A percentile compares a stretch with the other conserved stretches of the same genome.
Evolutionary conservation across 306 rosid genomes (phyloP).

Genomic region (Ziziphus jujuba): DNA sequence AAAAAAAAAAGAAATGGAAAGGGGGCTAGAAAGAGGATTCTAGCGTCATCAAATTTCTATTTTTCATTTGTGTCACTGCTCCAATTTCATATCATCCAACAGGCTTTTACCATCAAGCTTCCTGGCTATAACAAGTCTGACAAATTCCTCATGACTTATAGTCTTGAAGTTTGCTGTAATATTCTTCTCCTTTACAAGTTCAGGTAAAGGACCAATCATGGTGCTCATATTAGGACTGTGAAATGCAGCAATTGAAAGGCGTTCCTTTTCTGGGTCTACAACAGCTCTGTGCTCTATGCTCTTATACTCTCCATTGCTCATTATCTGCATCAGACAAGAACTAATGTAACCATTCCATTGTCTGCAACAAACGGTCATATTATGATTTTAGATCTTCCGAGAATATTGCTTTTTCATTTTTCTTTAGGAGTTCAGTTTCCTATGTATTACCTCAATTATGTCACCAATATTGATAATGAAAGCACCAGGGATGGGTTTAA

Average conservation of each 20-base stretch:
- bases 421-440: too few relatives aligned
- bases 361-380: too few relatives aligned
- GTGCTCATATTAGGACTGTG: conserved; percentile 6
- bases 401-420: conserved; percentile 27
- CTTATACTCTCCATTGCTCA: conserved; percentile 30
- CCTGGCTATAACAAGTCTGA: background rate
- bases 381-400: too few relatives aligned
- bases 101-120: conserved; percentile 25
- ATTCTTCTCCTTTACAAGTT: background rate
- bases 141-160: conserved; percentile 6
- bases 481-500: conserved; percentile 5
- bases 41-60: too few relatives aligned
- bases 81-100: conserved; percentile 13
- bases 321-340: conserved; percentile 1
- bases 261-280: conserved; percentile 25
- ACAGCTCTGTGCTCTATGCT: conserved; percentile 35
- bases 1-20: too few relatives aligned
- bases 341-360: too few relatives aligned
- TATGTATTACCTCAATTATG: conserved; percentile 10
- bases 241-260: conserved; percentile 28
- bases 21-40: too few relatives aligned
- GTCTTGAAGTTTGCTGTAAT: conserved; percentile 18
- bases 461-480: conserved; percentile 24
- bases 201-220: conserved; percentile 23
- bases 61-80: background rate